A percentile compares a stretch with the other conserved stretches of the same genome.
Evolutionary conservation across 805 yeast species (phyloP).

Genomic region (Nakazawaea ambrosiae): DNA sequence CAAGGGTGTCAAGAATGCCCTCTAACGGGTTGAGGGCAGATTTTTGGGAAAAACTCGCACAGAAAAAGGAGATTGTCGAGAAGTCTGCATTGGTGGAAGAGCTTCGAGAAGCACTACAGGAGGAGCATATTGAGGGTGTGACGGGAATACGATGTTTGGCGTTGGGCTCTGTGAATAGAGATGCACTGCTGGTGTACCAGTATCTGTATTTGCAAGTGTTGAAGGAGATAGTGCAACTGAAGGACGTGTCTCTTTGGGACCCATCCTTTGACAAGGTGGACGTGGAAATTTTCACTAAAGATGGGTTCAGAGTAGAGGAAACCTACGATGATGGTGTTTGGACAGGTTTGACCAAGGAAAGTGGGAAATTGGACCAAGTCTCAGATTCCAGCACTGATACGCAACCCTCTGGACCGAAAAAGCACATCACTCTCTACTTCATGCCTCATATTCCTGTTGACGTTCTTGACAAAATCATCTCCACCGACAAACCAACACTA

Average conservation of each 20-base stretch:
- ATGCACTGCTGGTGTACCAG: constrained; percentile 21
- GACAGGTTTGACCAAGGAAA: background rate
- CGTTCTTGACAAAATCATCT: constrained; percentile 20
- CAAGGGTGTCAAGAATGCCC: too few species aligned
- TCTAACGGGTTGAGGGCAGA: too few species aligned
- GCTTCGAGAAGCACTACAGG: too few species aligned
- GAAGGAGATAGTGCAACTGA: background rate
- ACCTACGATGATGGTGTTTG: background rate
- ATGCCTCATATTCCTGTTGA: constrained; percentile 28
- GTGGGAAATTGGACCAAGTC: background rate
- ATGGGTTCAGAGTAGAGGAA: constrained; percentile 12
- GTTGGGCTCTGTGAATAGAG: constrained; percentile 20
- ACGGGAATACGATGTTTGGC: constrained; percentile 19
- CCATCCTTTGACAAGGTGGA: constrained; percentile 23
- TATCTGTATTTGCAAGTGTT: constrained; percentile 18
- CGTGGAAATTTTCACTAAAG: constrained; percentile 12
- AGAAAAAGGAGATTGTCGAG: too few species aligned
- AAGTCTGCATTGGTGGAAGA: too few species aligned
- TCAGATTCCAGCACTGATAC: background rate
- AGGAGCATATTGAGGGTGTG: background rate
- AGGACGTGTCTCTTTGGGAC: constrained; percentile 21
- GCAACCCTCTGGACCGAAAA: too few species aligned
- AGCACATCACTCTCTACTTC: constrained; percentile 18
- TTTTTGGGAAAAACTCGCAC: too few species aligned
- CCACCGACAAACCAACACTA: constrained; percentile 16